These are phyloP conservation scores for Venturia carpophila DNA, from an alignment of 2,329 filamentous ascomycete species.

Conservation along the genomic window DNA sequence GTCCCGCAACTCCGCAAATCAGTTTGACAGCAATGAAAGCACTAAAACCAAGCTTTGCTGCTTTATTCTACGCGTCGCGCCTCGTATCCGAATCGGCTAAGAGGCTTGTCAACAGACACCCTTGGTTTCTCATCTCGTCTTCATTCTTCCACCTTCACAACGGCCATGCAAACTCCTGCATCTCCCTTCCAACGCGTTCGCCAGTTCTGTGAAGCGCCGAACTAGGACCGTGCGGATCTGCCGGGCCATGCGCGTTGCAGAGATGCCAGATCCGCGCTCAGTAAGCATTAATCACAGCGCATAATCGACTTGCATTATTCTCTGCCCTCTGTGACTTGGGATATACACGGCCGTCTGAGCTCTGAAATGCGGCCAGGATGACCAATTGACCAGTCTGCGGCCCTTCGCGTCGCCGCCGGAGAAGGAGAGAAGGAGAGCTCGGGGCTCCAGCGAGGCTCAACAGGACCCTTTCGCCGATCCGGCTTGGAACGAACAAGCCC, in stretches of 20 bases:
- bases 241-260: background rate
- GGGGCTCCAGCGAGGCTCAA: no score
- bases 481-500: no score
- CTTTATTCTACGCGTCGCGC: background rate
- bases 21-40: background rate
- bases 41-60: background rate
- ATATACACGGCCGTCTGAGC: background rate
- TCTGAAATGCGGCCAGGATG: background rate
- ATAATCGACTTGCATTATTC: background rate
- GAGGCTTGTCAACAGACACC: background rate
- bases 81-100: background rate
- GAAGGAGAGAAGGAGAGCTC: no score
- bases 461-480: no score
- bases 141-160: no score
- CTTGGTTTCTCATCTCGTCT: background rate
- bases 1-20: background rate
- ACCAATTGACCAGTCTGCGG: background rate
- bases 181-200: no score
- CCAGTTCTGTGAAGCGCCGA: background rate
- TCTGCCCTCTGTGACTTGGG: background rate
- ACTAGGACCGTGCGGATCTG: background rate
- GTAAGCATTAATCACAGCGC: constrained; percentile 3
- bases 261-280: background rate
- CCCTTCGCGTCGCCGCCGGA: background rate
- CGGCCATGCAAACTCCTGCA: background rate